Base-by-base conservation (phyloP, 169 alveolate species). In the Cryptosporidium baileyi region DNA sequence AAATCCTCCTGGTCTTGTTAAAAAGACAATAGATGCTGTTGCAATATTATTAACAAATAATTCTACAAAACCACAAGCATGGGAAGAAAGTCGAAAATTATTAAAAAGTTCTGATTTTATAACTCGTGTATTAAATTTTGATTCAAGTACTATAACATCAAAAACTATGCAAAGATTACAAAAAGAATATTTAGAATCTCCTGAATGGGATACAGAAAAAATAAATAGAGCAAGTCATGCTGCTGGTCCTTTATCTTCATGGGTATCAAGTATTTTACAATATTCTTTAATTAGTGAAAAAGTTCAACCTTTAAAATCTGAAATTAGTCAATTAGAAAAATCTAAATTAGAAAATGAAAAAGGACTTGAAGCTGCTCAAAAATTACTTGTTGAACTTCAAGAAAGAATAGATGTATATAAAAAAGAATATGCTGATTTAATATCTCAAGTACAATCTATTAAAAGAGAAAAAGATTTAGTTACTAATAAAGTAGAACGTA, bases 211-310 rank as follows among this genome's bases (percentile, higher is more conserved):
- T 79, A 93, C 95, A 13, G 97, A 92, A 22, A 90, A 92, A 81
- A 97, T 98, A 38, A 90, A 90, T 89, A 93, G 91, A 54, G 99
- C 99, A 24, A 95, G 98, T 26, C 90, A 94, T 88, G 99, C 99
- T 4, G 99, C 99, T 6, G 99, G 99, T 8, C 98, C 98, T n/a
- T 74, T 97, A 60, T 98, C 98, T 2, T 91, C 91, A 80, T 96
- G 98, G 98, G 97, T 95, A n/a, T 96, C 93, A 67, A 92, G 97
- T 44, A 90, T 93, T 61, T 89, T 95, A 38, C 90, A 91, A 32
- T 95, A 94, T 67, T 95, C 97, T 41, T 94, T 92, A 54, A 96
- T 97, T 13, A 89, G 92, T 60, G 95, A 94, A 74, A 93, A 94
- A 81, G 98, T 98, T 47, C 96, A 93, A 49, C 99, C 99, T n/a